phyloP scores from a whole-genome alignment of 768 basidiomycete species.

The Suillus americanus region DNA sequence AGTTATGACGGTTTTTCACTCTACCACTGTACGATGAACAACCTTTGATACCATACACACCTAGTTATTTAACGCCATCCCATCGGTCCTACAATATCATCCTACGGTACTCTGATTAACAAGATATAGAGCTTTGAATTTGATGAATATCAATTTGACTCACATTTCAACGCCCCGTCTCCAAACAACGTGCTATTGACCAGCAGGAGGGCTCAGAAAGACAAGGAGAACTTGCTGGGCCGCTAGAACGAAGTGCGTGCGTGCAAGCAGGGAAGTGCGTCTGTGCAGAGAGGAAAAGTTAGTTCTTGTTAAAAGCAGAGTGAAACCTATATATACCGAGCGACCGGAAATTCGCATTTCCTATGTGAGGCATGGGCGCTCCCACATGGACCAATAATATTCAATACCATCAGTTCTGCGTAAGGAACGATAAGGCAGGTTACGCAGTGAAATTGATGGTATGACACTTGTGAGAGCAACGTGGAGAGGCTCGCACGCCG shows the following conservation, averaged over 20 bases:
- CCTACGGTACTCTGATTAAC: background rate
- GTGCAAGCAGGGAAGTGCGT: background rate
- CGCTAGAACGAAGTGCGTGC: background rate
- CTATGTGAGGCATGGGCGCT: conserved; percentile 9
- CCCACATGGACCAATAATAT: conserved; percentile 19
- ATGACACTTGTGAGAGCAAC: conserved; percentile 14
- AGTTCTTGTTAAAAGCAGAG: conserved; percentile 3
- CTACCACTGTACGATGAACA: background rate
- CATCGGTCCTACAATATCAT: background rate
- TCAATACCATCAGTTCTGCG: background rate
- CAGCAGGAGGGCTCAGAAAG: background rate
- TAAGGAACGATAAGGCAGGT: background rate
- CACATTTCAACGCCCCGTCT: background rate
- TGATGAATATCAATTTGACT: background rate
- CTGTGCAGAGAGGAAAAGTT: background rate
- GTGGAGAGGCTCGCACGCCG: background rate
- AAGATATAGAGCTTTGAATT: background rate
- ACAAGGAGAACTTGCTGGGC: background rate
- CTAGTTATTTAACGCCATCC: conserved; percentile 5
- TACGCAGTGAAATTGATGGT: conserved; percentile 1
- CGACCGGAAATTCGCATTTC: conserved; percentile 27
- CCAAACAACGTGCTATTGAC: background rate
- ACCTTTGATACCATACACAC: conserved; percentile 6
- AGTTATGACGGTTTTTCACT: conserved; percentile 6
- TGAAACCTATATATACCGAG: conserved; percentile 30